phyloP scores from a whole-genome alignment of 768 basidiomycete genomes.

The Termitomyces sp. region DNA sequence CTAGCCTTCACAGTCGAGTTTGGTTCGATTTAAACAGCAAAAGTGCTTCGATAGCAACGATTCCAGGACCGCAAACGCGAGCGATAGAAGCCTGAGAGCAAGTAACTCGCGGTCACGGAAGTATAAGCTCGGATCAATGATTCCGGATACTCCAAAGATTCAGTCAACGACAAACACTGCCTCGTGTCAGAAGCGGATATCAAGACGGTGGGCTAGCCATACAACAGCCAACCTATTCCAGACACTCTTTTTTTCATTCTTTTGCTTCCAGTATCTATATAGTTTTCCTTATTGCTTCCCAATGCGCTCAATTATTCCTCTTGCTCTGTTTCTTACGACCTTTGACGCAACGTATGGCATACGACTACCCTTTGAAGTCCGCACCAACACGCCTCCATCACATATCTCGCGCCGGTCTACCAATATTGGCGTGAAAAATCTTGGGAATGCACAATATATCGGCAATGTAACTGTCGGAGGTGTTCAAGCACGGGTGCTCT shows the following conservation, averaged over 20 bases:
- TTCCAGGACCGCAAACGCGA: not conserved
- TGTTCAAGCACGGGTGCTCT: conserved; percentile 47
- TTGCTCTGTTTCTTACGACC: conserved; percentile 35
- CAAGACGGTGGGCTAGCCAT: conserved; percentile 3
- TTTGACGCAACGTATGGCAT: conserved; percentile 33
- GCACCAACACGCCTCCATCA: conserved; percentile 18
- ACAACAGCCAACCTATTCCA: conserved; percentile 4
- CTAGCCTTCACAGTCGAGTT: not conserved
- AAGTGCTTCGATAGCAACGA: too few species aligned
- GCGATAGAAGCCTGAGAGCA: not conserved
- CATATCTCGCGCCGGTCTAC: conserved; percentile 25
- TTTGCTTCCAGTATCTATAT: conserved; percentile 14
- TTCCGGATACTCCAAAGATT: not conserved
- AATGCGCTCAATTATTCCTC: conserved; percentile 38
- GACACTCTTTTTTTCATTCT: conserved; percentile 15
- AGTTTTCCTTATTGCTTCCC: conserved; percentile 17
- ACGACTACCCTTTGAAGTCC: conserved; percentile 34
- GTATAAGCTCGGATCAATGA: not conserved
- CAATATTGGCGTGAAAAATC: conserved; percentile 50
- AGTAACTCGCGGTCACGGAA: too few species aligned
- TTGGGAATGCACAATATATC: conserved; percentile 69
- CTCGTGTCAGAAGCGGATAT: conserved; percentile 5
- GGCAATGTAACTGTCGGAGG: conserved; percentile 68
- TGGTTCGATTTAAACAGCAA: not conserved
- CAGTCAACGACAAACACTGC: not conserved